Evolutionary conservation across 2,329 filamentous ascomycete species (phyloP), one percentile per base, ranked within the genome.

Genomic region (Proliferodiscus dingleyae): DNA sequence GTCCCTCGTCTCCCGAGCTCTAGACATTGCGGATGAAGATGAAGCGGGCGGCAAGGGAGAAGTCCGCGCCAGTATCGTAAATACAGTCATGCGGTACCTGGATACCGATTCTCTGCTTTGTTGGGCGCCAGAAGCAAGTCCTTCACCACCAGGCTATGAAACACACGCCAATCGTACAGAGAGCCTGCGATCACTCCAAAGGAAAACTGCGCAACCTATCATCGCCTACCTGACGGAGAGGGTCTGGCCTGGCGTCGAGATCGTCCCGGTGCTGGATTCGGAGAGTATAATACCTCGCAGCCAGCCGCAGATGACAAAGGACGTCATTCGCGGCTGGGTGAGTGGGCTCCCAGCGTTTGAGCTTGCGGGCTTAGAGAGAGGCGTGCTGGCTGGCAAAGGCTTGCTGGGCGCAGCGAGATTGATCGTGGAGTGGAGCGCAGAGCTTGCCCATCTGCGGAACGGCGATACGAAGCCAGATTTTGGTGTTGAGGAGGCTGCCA

Each of bases 101-200:
- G 83, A 89, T 58, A 97, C 93, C 1, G 93, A 98, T 68, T 90
- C 88, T 0, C 70, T 97, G 28, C 79, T 98, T 2, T 97, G 91
- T 76, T 95, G 89, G 87, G 89, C 80, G 15, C 83, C 83, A 0
- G 70, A 48, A 67, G 75, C 62, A 64, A 44, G 49, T 1, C 53
- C 76, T 19, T 74, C 79, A 32, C 71, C 72, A 2, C 71, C 74
- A 1, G 58, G 60, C 16, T 61, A 66, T 29, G 65, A 65, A 28
- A 68, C 72, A 28, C 68, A 80, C 32, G 65, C 71, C 23, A 68
- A 41, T 6, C 45, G 75, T 40, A 60, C 64, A 3, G 72, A 81
- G 58, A 80, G 76, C 6, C 73, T 98, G 42, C 76, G 89, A 13
- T 75, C 85, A 37, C 70, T 83, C 16, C 93, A 98, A 69, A 77